A percentile compares a stretch with the other conserved stretches of the same genome.
phyloP scores from a whole-genome alignment of 768 basidiomycete genomes.

The Panus rudis region DNA sequence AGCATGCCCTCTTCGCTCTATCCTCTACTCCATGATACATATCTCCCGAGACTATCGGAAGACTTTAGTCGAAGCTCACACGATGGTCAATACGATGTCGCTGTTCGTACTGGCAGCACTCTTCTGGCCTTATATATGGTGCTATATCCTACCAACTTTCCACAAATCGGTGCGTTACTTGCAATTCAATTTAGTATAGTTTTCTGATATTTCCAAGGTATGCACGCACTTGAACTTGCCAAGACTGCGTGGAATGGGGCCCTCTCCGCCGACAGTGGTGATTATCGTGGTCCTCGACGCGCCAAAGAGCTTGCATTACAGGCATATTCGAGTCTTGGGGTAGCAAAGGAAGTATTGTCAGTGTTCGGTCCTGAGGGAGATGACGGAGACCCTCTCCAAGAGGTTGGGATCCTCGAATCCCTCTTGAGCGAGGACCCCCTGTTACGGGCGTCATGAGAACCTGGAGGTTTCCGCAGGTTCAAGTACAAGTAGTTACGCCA shows the following conservation, averaged over 20 bases:
- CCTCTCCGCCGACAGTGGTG: constrained; percentile 23
- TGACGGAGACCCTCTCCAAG: constrained; percentile 48
- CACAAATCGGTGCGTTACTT: constrained; percentile 61
- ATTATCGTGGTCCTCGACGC: constrained; percentile 4
- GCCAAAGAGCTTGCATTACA: constrained; percentile 3
- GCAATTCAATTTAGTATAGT: not conserved
- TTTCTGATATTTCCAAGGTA: constrained; percentile 36
- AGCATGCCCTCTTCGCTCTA: constrained; percentile 35
- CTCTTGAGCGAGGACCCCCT: no score
- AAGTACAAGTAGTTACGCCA: no score
- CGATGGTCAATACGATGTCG: constrained; percentile 47
- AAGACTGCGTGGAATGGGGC: constrained; percentile 73
- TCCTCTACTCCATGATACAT: constrained; percentile 48
- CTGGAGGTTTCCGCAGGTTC: no score
- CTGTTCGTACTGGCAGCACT: constrained; percentile 46
- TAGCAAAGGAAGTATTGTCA: constrained; percentile 35
- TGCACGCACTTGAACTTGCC: constrained; percentile 69
- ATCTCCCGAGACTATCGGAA: constrained; percentile 51
- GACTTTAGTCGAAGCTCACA: constrained; percentile 66
- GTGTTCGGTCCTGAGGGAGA: constrained; percentile 61
- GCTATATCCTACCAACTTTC: constrained; percentile 72
- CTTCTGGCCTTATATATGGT: constrained; percentile 61
- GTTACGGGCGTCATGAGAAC: no score
- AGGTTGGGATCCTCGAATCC: constrained; percentile 44
- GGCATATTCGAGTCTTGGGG: constrained; percentile 30